Evolutionary conservation across 352 stramenopile species (phyloP), one percentile per base, ranked within the genome.

Genomic region (Globisporangium barbulae): DNA sequence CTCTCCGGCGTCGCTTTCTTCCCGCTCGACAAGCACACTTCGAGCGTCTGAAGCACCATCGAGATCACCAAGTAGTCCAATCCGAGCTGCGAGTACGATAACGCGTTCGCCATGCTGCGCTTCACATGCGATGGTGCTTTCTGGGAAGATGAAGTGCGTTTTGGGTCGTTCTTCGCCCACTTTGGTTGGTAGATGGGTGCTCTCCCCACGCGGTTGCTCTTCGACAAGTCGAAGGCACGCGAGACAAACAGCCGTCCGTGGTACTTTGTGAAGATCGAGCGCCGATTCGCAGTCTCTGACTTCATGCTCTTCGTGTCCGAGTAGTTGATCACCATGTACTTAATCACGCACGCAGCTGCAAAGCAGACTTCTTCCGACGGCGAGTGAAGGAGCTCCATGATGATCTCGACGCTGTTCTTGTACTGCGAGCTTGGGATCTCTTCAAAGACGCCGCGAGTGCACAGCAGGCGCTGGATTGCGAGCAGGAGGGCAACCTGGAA

Each of bases 271-370:
- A 96, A 96, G 28, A 94, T 83, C 30, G 85, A 79, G 41, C 84
- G 83, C 21, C 87, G 85, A 63, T 96, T 96, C 45, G 85, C 80
- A 12, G 83, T 88, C 63, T 96, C 87, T 2, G 85, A 91, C 64
- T 93, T 96, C 61, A 94, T 78, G 49, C 84, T 96, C 37, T 81
- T 74, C 22, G 85, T 91, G 63, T 91, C 83, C n/a, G 87, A 93
- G 71, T 94, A 96, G 67, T 96, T 96, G 63, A 96, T 81, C 48
- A 93, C 85, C 87, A 96, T 94, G 61, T 91, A 93, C 74, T 94
- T 93, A 68, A 96, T 81, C 55, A 93, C 87, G 37, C 79, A 83
- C 6, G 87, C 81, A 4, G 87, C 85, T 25, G 87, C 85, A 64
- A 96, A 91, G 56, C 83, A 91, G 21, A 96, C 87, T 63, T 96